These are phyloP conservation scores for Zanthoxylum bungeanum DNA, from an alignment of 345 rosid species.

Conservation along the genomic window DNA sequence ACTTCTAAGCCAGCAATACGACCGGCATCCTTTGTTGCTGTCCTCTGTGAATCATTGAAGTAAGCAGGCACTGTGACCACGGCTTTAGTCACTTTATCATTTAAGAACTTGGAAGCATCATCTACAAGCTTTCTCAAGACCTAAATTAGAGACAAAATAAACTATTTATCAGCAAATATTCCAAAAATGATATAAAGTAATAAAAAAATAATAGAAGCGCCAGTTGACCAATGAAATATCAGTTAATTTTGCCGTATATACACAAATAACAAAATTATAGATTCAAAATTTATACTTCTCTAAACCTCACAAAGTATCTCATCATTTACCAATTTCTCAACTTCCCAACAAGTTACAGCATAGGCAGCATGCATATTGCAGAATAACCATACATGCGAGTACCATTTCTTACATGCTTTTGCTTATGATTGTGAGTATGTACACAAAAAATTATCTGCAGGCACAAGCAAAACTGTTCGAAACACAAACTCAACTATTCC, in stretches of 20 bases:
- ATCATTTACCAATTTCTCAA: too few species aligned
- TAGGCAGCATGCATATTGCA: neutral
- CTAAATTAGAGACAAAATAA: conserved; percentile 29
- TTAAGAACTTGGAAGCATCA: conserved; percentile 84
- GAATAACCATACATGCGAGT: neutral
- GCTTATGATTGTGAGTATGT: too few species aligned
- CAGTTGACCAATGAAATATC: neutral
- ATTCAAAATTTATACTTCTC: too few species aligned
- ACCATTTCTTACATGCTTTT: too few species aligned
- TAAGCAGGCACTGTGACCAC: conserved; percentile 78
- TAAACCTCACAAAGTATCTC: too few species aligned
- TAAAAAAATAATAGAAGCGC: too few species aligned
- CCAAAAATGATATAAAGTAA: neutral
- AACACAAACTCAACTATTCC: too few species aligned
- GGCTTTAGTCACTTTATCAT: conserved; percentile 68
- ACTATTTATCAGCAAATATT: neutral
- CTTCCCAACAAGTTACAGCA: too few species aligned
- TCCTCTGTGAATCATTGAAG: conserved; percentile 87
- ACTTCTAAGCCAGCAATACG: conserved; percentile 81
- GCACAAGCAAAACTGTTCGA: neutral
- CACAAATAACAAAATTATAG: too few species aligned
- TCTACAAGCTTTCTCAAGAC: conserved; percentile 94
- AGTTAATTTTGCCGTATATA: neutral
- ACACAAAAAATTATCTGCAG: neutral
- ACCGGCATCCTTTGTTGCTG: conserved; percentile 98